These are phyloP conservation scores for Xerophyta viscosa DNA, from an alignment of 106 monocot genomes.

Conservation along the genomic window DNA sequence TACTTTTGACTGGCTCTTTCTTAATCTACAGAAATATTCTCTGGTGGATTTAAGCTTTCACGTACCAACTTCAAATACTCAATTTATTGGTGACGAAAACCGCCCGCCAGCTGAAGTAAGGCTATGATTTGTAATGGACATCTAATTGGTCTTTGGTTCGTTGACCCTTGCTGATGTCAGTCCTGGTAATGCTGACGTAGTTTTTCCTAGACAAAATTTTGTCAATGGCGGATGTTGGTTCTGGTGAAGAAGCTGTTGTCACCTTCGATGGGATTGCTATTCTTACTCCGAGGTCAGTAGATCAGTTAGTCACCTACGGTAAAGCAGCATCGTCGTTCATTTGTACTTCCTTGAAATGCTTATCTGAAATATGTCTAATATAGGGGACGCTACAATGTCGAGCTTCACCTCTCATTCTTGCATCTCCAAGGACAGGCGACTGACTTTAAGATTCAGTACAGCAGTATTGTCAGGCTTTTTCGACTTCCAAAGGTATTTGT, in stretches of 20 bases:
- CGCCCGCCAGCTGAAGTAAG: slow-evolving; percentile 83
- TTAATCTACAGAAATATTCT: slow-evolving; percentile 67
- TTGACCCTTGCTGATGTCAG: not conserved
- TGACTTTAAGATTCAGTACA: slow-evolving; percentile 99
- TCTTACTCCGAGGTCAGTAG: slow-evolving; percentile 92
- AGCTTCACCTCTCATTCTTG: slow-evolving; percentile 89
- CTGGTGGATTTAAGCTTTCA: slow-evolving; percentile 93
- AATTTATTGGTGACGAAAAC: slow-evolving; percentile 88
- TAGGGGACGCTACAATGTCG: slow-evolving; percentile 93
- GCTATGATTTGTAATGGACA: not conserved
- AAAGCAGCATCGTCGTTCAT: too few species aligned
- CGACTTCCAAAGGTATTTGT: slow-evolving; percentile 75
- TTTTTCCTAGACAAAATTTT: slow-evolving; percentile 78
- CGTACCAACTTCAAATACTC: slow-evolving; percentile 89
- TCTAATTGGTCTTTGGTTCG: not conserved
- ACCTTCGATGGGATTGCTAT: slow-evolving; percentile 95
- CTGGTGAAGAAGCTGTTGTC: slow-evolving; percentile 82
- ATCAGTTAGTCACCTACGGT: too few species aligned
- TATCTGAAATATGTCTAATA: slow-evolving; percentile 5
- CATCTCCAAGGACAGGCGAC: slow-evolving; percentile 97
- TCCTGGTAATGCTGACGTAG: slow-evolving; percentile 21
- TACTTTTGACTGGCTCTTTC: not conserved
- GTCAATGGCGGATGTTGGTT: slow-evolving; percentile 88
- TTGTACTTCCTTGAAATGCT: slow-evolving; percentile 5
- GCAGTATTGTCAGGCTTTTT: slow-evolving; percentile 92